Conservation (phyloP, 2,329 filamentous ascomycete genomes). For the Niveomyces coronatus region DNA sequence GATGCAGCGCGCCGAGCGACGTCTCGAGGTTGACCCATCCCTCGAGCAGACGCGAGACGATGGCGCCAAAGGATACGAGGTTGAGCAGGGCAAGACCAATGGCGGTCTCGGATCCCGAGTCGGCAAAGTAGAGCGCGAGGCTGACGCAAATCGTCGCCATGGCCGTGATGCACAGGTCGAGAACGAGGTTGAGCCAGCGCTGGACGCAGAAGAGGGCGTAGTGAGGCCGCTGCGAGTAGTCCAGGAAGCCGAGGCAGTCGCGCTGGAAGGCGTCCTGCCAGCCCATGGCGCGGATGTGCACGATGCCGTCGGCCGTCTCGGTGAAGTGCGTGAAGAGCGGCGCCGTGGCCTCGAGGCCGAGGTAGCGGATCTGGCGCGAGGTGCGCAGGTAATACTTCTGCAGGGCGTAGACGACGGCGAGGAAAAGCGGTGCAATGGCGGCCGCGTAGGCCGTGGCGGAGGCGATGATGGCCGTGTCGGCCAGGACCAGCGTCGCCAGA, state of each 20-base stretch:
- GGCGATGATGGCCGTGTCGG: slow-evolving; percentile 13
- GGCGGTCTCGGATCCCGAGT: slow-evolving; percentile 5
- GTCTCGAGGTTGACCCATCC: slow-evolving; percentile 13
- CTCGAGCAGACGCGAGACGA: slow-evolving; percentile 17
- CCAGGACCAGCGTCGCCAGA: slow-evolving; percentile 14
- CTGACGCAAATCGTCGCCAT: slow-evolving; percentile 35
- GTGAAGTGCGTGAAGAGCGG: slow-evolving; percentile 25
- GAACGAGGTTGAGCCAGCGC: slow-evolving; percentile 40
- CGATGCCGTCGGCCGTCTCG: slow-evolving; percentile 34
- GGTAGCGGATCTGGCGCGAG: slow-evolving; percentile 23
- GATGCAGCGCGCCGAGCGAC: not conserved
- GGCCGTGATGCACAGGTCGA: slow-evolving; percentile 35
- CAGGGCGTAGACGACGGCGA: slow-evolving; percentile 16
- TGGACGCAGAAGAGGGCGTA: slow-evolving; percentile 45
- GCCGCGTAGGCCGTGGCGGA: slow-evolving; percentile 19
- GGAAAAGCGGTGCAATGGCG: slow-evolving; percentile 16
- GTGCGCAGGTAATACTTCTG: slow-evolving; percentile 24
- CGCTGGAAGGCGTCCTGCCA: slow-evolving; percentile 35
- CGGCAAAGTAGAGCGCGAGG: slow-evolving; percentile 23
- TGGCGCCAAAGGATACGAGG: slow-evolving; percentile 16
- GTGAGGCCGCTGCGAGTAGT: slow-evolving; percentile 41
- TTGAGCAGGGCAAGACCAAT: slow-evolving; percentile 8
- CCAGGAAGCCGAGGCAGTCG: slow-evolving; percentile 34
- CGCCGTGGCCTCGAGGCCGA: slow-evolving; percentile 24
- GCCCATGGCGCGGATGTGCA: slow-evolving; percentile 41